Percentiles rank a stretch among this genome's conserved stretches.
These are phyloP conservation scores for Aspergillus sp. DNA, from an alignment of 2,329 filamentous ascomycete genomes.

Conservation along the genomic window DNA sequence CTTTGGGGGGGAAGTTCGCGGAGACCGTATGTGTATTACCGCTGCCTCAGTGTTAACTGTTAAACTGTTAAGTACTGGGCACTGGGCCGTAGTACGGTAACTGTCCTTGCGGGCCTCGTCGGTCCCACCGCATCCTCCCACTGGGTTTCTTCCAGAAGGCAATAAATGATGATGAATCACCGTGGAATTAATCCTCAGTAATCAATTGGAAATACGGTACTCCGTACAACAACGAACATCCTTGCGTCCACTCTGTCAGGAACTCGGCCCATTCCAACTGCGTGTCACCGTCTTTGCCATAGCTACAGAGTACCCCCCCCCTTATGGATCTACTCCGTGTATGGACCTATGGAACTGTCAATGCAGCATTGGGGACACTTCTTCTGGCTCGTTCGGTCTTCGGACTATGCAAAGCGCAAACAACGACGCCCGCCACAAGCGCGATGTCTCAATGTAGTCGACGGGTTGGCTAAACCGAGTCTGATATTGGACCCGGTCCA, in stretches of 20 bases:
- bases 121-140: too few relatives aligned
- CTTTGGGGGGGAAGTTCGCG: too few relatives aligned
- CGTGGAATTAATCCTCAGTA: too few relatives aligned
- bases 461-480: not conserved
- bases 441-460: not conserved
- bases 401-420: not conserved
- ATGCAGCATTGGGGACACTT: not conserved
- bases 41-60: too few relatives aligned
- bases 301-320: not conserved
- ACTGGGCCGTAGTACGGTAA: too few relatives aligned
- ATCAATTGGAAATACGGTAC: too few relatives aligned
- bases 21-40: conserved; percentile 7
- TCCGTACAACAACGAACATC: not conserved
- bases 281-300: not conserved
- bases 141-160: too few relatives aligned
- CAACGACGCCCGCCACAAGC: conserved; percentile 8
- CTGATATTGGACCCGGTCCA: not conserved
- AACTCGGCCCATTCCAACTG: not conserved
- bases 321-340: too few relatives aligned
- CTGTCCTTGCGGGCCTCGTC: too few relatives aligned
- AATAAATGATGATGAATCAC: too few relatives aligned
- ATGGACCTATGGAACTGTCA: not conserved
- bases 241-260: not conserved
- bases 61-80: too few relatives aligned
- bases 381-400: conserved; percentile 1